Conservation (phyloP, 371 early-diverging fungal species). For the Mucor racemosus region DNA sequence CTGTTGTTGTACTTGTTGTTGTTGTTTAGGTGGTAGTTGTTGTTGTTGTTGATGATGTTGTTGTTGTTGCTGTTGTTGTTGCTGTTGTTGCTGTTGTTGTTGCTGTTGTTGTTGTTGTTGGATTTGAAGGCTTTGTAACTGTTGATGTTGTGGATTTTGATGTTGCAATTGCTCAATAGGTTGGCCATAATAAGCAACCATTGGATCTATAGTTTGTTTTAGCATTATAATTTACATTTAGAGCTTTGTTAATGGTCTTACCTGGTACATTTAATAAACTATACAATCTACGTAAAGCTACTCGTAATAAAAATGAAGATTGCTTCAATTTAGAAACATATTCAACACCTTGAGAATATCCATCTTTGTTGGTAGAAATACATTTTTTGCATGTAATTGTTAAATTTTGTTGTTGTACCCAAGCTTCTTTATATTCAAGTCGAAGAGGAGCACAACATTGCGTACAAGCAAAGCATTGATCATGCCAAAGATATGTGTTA, state of each 20-base stretch:
- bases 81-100: conserved; percentile 5
- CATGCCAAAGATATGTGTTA: conserved; percentile 76
- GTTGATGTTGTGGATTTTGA: not conserved
- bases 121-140: not conserved
- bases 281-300: conserved; percentile 84
- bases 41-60: not conserved
- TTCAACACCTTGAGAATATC: conserved; percentile 61
- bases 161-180: conserved; percentile 11
- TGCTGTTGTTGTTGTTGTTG: not conserved
- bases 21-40: not conserved
- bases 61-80: conserved; percentile 10
- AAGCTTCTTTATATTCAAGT: conserved; percentile 57
- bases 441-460: conserved; percentile 63
- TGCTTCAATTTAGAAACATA: conserved; percentile 89
- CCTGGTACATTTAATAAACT: conserved; percentile 68
- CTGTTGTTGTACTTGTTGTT: not conserved
- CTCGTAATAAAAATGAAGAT: conserved; percentile 84
- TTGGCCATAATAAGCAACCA: conserved; percentile 23
- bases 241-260: not conserved
- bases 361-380: conserved; percentile 29
- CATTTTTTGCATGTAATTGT: conserved; percentile 54
- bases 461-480: conserved; percentile 78
- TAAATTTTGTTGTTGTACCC: conserved; percentile 42
- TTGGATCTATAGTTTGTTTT: conserved; percentile 14
- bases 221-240: too few relatives aligned